These are phyloP conservation scores for Ustilago vetiveriae DNA, from an alignment of 1,284 basidiomycete genomes.

Conservation along the genomic window DNA sequence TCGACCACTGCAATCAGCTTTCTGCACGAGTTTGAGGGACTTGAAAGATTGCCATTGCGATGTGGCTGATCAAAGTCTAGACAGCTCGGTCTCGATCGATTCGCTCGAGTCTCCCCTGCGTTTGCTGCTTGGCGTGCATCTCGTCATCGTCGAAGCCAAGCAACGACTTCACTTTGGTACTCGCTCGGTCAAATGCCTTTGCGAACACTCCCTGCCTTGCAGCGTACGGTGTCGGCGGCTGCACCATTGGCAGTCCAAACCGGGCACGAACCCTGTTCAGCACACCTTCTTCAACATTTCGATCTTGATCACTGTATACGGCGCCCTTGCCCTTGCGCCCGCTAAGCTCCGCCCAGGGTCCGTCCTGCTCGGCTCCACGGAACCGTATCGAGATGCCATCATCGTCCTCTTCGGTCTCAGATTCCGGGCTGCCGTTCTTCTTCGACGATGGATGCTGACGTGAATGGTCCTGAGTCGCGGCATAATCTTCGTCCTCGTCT, in stretches of 20 bases:
- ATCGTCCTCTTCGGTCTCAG: background rate
- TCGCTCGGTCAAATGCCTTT: conserved; percentile 4
- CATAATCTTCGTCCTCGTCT: conserved; percentile 44
- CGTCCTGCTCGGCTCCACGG: conserved; percentile 42
- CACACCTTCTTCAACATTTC: conserved; percentile 37
- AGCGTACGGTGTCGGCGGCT: conserved; percentile 11
- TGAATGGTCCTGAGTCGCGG: background rate
- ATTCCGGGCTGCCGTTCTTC: background rate
- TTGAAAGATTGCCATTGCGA: background rate
- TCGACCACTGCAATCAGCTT: too few species aligned
- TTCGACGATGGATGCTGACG: background rate
- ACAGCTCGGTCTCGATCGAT: conserved; percentile 40
- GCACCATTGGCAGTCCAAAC: conserved; percentile 23
- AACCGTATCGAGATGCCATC: conserved; percentile 11
- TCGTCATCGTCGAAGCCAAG: conserved; percentile 39
- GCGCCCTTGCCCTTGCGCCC: conserved; percentile 33
- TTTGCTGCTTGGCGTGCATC: conserved; percentile 32
- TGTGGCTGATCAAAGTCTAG: background rate
- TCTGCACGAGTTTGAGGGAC: too few species aligned
- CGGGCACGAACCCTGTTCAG: conserved; percentile 30
- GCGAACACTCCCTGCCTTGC: conserved; percentile 8
- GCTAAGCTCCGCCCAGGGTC: conserved; percentile 42
- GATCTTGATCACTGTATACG: conserved; percentile 43
- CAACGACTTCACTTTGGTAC: conserved; percentile 20
- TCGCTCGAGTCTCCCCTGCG: conserved; percentile 27